These are phyloP conservation scores for Ceratocystis colombiana DNA, from an alignment of 2,329 filamentous ascomycete genomes.

Conservation along the genomic window DNA sequence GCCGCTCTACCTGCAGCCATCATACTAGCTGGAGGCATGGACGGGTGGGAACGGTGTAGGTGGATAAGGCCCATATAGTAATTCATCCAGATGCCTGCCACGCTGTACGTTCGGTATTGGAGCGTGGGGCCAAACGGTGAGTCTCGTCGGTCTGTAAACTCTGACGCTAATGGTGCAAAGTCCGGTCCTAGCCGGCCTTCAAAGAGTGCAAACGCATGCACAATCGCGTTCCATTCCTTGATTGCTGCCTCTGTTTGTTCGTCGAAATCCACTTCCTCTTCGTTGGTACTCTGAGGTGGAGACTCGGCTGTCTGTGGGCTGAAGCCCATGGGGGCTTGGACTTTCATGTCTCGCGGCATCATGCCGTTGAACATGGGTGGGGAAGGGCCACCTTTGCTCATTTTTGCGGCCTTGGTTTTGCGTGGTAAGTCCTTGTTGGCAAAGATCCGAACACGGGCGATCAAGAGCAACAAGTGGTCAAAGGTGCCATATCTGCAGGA, in stretches of 20 bases:
- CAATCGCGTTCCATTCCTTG: conserved; percentile 68
- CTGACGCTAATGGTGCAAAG: conserved; percentile 64
- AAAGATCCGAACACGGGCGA: conserved; percentile 72
- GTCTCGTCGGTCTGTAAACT: conserved; percentile 50
- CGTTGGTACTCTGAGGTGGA: conserved; percentile 35
- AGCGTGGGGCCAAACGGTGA: conserved; percentile 73
- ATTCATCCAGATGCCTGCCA: conserved; percentile 78
- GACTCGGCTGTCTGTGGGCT: conserved; percentile 40
- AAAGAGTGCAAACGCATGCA: conserved; percentile 58
- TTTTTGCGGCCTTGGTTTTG: conserved; percentile 54
- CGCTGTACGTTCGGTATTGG: conserved; percentile 76
- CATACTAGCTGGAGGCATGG: conserved; percentile 85
- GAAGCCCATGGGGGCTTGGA: conserved; percentile 46
- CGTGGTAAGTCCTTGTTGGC: conserved; percentile 64
- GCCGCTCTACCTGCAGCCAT: conserved; percentile 73
- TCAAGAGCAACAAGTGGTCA: conserved; percentile 73
- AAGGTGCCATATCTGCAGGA: conserved; percentile 65
- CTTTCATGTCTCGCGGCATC: conserved; percentile 43
- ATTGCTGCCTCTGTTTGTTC: conserved; percentile 58
- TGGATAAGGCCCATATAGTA: conserved; percentile 79
- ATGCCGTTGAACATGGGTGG: conserved; percentile 46
- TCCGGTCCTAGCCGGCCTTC: conserved; percentile 56
- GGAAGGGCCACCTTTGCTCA: conserved; percentile 31
- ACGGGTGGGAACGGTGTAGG: conserved; percentile 70
- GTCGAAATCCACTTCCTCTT: conserved; percentile 50